Evolutionary conservation across 495 filamentous ascomycete species (phyloP).

Genomic region (Daldinia childiae): DNA sequence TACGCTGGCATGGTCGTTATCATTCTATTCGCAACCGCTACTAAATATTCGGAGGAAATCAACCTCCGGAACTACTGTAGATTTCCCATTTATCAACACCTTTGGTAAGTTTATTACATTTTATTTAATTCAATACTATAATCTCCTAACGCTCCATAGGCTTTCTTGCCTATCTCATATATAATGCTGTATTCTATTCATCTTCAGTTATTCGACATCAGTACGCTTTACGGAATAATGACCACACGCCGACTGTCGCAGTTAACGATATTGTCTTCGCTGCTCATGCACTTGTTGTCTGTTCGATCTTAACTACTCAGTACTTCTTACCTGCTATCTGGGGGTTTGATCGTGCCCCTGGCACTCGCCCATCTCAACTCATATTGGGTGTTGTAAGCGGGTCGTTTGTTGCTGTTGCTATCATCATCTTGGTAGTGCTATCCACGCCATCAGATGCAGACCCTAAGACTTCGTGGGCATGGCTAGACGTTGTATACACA

Average conservation of each 20-base stretch:
- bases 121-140: neutral
- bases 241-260: constrained; percentile 80
- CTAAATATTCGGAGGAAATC: constrained; percentile 77
- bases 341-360: constrained; percentile 72
- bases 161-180: constrained; percentile 81
- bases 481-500: constrained; percentile 71
- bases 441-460: constrained; percentile 62
- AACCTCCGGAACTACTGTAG: constrained; percentile 83
- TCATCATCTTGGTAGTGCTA: constrained; percentile 65
- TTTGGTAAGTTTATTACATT: constrained; percentile 65
- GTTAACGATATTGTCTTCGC: constrained; percentile 93
- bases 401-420: constrained; percentile 65
- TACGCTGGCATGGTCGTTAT: constrained; percentile 80
- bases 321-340: constrained; percentile 75
- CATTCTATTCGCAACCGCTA: constrained; percentile 91
- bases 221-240: constrained; percentile 81
- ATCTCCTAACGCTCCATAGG: constrained; percentile 56
- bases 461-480: constrained; percentile 52
- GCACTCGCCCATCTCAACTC: constrained; percentile 65
- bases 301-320: constrained; percentile 73
- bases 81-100: constrained; percentile 85
- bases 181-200: constrained; percentile 76
- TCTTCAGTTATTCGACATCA: constrained; percentile 79
- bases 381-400: constrained; percentile 75
- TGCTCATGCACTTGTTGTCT: constrained; percentile 75